These are phyloP conservation scores for Candida dubliniensis DNA, from an alignment of 1,139 yeast species.

Conservation along the genomic window DNA sequence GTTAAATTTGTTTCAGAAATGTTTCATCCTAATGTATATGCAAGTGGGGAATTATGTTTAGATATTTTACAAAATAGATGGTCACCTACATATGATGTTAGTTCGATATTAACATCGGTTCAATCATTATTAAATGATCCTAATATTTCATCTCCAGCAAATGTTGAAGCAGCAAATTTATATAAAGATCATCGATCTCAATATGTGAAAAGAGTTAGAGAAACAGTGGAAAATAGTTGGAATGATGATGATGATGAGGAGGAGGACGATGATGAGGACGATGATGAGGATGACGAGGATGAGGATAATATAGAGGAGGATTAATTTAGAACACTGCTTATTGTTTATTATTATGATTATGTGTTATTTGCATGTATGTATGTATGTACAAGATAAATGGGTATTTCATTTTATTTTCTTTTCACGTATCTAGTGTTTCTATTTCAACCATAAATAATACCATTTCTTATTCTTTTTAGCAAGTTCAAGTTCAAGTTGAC, in stretches of 20 bases:
- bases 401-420: not conserved
- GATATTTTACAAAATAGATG: slow-evolving; percentile 96
- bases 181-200: slow-evolving; percentile 94
- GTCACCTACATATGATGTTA: slow-evolving; percentile 98
- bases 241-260: slow-evolving; percentile 58
- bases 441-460: slow-evolving; percentile 14
- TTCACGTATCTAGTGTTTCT: not conserved
- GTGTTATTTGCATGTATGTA: not conserved
- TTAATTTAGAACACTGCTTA: not conserved
- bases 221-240: slow-evolving; percentile 93
- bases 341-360: not conserved
- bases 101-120: slow-evolving; percentile 89
- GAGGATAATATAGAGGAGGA: slow-evolving; percentile 5
- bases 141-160: slow-evolving; percentile 94
- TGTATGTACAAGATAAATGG: not conserved
- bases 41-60: slow-evolving; percentile 90
- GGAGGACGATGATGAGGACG: slow-evolving; percentile 68
- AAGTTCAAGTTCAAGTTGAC: slow-evolving; percentile 10
- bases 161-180: slow-evolving; percentile 95
- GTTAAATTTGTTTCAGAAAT: slow-evolving; percentile 90
- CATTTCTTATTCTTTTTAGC: slow-evolving; percentile 6
- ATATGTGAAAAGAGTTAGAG: slow-evolving; percentile 86
- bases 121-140: slow-evolving; percentile 92
- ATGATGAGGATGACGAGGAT: slow-evolving; percentile 19
- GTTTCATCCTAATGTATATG: slow-evolving; percentile 98